These are phyloP conservation scores for Pseudocercospora eumusae DNA, from an alignment of 2,329 filamentous ascomycete genomes.

Conservation along the genomic window DNA sequence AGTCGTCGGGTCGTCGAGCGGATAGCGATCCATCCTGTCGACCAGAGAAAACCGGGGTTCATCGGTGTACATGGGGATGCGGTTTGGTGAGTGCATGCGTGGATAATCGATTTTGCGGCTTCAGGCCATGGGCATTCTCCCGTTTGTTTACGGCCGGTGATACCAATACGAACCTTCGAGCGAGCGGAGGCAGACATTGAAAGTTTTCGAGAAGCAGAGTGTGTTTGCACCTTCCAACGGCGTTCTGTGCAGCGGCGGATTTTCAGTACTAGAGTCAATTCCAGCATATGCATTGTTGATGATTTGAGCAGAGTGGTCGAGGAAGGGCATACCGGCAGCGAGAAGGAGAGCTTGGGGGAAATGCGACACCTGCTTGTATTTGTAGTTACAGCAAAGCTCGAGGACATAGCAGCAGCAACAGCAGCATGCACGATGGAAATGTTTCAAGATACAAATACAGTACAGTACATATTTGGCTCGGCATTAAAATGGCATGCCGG, in stretches of 20 bases:
- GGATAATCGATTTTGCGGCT: conserved; percentile 29
- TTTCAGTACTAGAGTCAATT: conserved; percentile 15
- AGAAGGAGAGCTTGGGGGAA: conserved; percentile 9
- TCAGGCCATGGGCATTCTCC: conserved; percentile 19
- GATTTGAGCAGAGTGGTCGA: conserved; percentile 6
- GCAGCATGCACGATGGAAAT: conserved; percentile 10
- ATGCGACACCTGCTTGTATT: conserved; percentile 21
- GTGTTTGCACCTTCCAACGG: conserved; percentile 12
- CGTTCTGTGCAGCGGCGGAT: conserved; percentile 11
- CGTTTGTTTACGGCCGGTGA: conserved; percentile 29
- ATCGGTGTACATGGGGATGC: conserved; percentile 28
- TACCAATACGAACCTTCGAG: conserved; percentile 26
- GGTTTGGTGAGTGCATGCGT: conserved; percentile 21
- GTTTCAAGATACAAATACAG: no score
- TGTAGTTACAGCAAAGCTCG: conserved; percentile 14
- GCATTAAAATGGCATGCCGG: conserved; percentile 21
- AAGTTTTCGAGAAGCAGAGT: conserved; percentile 15
- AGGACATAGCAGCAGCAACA: conserved; percentile 12
- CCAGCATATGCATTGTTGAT: conserved; percentile 26
- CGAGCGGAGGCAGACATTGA: conserved; percentile 23
- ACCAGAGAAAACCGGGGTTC: conserved; percentile 14
- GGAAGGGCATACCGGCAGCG: conserved; percentile 5
- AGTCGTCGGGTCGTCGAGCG: conserved; percentile 17
- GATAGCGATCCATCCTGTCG: conserved; percentile 14
- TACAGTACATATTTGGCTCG: conserved; percentile 22